Percentiles rank a stretch among this genome's conserved stretches.
These are phyloP conservation scores for Adansonia madagascariensis DNA, from an alignment of 441 rosid species.

Conservation along the genomic window DNA sequence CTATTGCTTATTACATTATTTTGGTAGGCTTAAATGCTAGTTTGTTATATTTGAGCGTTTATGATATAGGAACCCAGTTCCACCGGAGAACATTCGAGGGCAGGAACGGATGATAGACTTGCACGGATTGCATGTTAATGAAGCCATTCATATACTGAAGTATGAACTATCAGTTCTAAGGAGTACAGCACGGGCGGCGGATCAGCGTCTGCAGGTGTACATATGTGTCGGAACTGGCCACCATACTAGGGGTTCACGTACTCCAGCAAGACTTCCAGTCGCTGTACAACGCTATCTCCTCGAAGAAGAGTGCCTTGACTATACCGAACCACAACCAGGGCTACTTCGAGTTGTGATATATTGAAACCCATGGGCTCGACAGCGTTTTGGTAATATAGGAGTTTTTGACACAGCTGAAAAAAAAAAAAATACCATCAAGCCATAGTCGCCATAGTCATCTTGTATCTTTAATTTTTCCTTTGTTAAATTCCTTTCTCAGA, in stretches of 20 bases:
- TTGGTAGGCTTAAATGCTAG: not conserved
- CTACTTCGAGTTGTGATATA: slow-evolving; percentile 85
- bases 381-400: slow-evolving; percentile 38
- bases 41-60: slow-evolving; percentile 17
- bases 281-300: slow-evolving; percentile 88
- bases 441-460: slow-evolving; percentile 43
- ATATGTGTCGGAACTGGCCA: slow-evolving; percentile 95
- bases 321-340: slow-evolving; percentile 87
- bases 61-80: slow-evolving; percentile 67
- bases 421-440: slow-evolving; percentile 25
- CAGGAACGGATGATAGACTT: slow-evolving; percentile 90
- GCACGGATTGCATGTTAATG: slow-evolving; percentile 90
- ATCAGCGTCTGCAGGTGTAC: slow-evolving; percentile 81
- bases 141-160: slow-evolving; percentile 84
- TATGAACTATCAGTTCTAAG: slow-evolving; percentile 74
- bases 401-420: slow-evolving; percentile 37
- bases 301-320: slow-evolving; percentile 91
- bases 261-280: slow-evolving; percentile 85
- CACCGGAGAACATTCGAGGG: slow-evolving; percentile 65
- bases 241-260: slow-evolving; percentile 82
- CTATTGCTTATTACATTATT: not conserved
- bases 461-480: slow-evolving; percentile 41
- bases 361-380: slow-evolving; percentile 45
- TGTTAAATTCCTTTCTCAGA: slow-evolving; percentile 39
- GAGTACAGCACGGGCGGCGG: slow-evolving; percentile 74